Evolutionary conservation across 345 rosid species (phyloP).

Genomic region (Passiflora organensis): DNA sequence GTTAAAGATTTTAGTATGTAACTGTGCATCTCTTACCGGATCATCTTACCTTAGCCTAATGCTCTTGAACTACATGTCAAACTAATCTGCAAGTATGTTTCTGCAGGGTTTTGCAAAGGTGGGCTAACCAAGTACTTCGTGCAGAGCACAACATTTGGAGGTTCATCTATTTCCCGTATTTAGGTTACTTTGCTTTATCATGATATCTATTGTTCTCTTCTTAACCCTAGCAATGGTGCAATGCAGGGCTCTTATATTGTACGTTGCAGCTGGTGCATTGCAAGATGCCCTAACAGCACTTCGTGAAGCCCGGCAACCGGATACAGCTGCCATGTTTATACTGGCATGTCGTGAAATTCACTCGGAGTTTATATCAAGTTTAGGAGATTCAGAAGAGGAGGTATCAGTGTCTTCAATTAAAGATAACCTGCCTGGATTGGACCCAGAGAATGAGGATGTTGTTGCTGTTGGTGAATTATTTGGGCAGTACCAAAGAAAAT

Average conservation of each 20-base stretch:
- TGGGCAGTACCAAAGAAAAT: conserved; percentile 83
- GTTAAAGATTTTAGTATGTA: too few species aligned
- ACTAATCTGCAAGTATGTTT: not conserved
- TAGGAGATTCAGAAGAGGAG: conserved; percentile 44
- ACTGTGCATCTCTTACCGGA: too few species aligned
- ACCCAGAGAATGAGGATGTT: conserved; percentile 68
- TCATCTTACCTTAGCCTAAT: too few species aligned
- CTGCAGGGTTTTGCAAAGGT: conserved; percentile 78
- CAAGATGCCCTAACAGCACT: conserved; percentile 85
- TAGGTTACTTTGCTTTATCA: not conserved
- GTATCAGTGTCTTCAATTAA: conserved; percentile 26
- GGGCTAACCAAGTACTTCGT: conserved; percentile 82
- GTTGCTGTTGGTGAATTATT: conserved; percentile 72
- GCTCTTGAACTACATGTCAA: too few species aligned
- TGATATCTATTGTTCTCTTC: not conserved
- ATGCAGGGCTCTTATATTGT: conserved; percentile 80
- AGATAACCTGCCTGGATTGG: conserved; percentile 56
- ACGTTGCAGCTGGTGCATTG: conserved; percentile 84
- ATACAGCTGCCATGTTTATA: conserved; percentile 92
- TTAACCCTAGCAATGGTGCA: conserved; percentile 6
- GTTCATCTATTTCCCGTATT: conserved; percentile 26
- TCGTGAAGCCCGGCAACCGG: conserved; percentile 79
- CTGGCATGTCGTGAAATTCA: conserved; percentile 80
- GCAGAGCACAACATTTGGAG: conserved; percentile 92
- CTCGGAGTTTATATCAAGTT: conserved; percentile 36